These are phyloP conservation scores for Botryotinia convoluta DNA, from an alignment of 2,329 filamentous ascomycete genomes.

Conservation along the genomic window DNA sequence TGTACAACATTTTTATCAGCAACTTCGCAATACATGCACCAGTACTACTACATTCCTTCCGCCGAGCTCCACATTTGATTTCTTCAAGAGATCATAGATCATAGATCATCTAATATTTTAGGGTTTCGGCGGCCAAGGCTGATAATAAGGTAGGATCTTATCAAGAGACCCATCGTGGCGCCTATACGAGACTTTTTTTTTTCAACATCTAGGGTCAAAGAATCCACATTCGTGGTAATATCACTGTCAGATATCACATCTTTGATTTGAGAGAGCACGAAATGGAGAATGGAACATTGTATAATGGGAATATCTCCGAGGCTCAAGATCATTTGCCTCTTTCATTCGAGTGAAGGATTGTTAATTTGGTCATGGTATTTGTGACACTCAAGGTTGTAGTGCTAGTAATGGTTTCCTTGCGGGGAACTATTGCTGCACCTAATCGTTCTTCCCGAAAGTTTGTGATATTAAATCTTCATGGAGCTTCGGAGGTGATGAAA, in stretches of 20 bases:
- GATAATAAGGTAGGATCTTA: background rate
- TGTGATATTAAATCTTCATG: background rate
- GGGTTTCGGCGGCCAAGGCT: background rate
- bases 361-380: background rate
- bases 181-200: background rate
- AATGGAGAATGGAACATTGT: background rate
- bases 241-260: background rate
- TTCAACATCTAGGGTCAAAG: background rate
- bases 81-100: background rate
- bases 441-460: background rate
- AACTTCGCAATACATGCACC: background rate
- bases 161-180: slow-evolving; percentile 2
- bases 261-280: background rate
- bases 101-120: background rate
- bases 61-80: background rate
- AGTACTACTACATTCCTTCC: background rate
- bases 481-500: background rate
- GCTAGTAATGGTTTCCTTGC: background rate
- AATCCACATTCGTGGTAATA: background rate
- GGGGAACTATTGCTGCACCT: background rate
- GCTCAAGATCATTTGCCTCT: background rate
- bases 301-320: background rate
- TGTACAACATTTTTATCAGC: slow-evolving; percentile 4
- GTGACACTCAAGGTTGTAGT: background rate
- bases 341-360: background rate